Percentiles rank a stretch among this genome's conserved stretches.
Conservation (phyloP, 345 rosid genomes). For the Eucalyptus albens region DNA sequence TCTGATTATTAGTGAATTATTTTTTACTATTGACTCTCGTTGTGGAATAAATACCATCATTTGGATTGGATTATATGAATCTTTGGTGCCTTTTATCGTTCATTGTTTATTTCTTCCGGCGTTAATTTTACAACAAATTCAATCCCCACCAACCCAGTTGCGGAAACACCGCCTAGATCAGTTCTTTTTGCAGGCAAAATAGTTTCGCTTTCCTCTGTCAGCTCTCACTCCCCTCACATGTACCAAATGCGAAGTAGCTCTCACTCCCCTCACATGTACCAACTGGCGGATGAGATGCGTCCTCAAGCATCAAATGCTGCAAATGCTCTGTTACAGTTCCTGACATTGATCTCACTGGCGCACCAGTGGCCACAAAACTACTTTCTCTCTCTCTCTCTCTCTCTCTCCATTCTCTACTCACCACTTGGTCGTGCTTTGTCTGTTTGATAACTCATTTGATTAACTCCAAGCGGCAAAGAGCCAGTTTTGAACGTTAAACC, state of each 20-base stretch:
- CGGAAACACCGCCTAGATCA: not conserved
- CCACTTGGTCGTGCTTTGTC: not conserved
- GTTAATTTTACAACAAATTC: not conserved
- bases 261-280: not conserved
- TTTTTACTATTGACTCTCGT: rapidly evolving
- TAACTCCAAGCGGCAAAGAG: not conserved
- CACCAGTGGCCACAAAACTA: not conserved
- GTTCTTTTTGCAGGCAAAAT: not conserved
- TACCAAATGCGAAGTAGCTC: not conserved
- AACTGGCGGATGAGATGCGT: not conserved
- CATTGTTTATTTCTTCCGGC: rapidly evolving
- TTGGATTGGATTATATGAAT: not conserved
- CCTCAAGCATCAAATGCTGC: not conserved
- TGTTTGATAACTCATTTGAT: not conserved
- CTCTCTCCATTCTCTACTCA: not conserved
- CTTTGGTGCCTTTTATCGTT: too few relatives aligned
- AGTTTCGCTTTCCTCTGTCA: not conserved
- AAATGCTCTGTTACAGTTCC: not conserved
- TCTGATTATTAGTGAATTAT: too few relatives aligned
- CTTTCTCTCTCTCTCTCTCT: not conserved
- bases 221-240: not conserved
- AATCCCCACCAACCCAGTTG: not conserved
- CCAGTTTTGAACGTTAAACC: not conserved
- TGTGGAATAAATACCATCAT: rapidly evolving
- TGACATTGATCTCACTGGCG: not conserved